Percentiles rank a stretch among this genome's conserved stretches.
Conservation (phyloP, 495 filamentous ascomycete genomes). For the Penicillium psychrofluorescens region DNA sequence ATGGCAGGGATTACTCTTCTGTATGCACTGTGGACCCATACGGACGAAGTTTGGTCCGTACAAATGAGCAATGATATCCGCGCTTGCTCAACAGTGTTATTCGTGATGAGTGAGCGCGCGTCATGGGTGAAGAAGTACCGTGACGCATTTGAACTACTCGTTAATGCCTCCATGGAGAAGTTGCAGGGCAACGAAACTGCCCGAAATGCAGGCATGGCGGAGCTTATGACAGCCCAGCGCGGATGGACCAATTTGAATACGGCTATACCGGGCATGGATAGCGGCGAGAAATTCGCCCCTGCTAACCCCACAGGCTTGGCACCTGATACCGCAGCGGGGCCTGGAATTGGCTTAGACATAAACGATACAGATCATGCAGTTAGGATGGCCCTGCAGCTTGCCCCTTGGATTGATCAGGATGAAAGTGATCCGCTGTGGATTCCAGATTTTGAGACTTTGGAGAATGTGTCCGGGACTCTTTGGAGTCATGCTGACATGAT, state of each 20-base stretch:
- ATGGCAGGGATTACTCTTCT: constrained; percentile 47
- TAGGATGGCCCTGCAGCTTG: constrained; percentile 38
- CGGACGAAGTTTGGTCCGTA: constrained; percentile 43
- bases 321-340: constrained; percentile 2
- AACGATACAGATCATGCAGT: constrained; percentile 28
- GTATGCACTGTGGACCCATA: constrained; percentile 41
- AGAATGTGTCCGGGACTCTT: constrained; percentile 30
- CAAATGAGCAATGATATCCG: constrained; percentile 48
- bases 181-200: constrained; percentile 33
- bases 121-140: constrained; percentile 48
- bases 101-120: constrained; percentile 48
- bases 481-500: constrained; percentile 27
- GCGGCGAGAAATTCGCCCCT: constrained; percentile 8
- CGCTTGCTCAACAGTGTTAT: constrained; percentile 46
- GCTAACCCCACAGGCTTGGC: constrained; percentile 9
- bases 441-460: constrained; percentile 40
- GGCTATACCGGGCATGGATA: constrained; percentile 6
- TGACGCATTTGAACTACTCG: constrained; percentile 46
- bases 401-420: constrained; percentile 40
- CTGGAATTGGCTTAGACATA: constrained; percentile 5
- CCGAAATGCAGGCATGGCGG: constrained; percentile 33
- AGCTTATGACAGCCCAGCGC: constrained; percentile 36
- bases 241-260: constrained; percentile 7
- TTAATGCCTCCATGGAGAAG: constrained; percentile 49
- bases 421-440: constrained; percentile 37